A percentile compares a stretch with the other conserved stretches of the same genome.
These are phyloP conservation scores for Botrytis elliptica DNA, from an alignment of 2,329 filamentous ascomycete genomes.

Conservation along the genomic window DNA sequence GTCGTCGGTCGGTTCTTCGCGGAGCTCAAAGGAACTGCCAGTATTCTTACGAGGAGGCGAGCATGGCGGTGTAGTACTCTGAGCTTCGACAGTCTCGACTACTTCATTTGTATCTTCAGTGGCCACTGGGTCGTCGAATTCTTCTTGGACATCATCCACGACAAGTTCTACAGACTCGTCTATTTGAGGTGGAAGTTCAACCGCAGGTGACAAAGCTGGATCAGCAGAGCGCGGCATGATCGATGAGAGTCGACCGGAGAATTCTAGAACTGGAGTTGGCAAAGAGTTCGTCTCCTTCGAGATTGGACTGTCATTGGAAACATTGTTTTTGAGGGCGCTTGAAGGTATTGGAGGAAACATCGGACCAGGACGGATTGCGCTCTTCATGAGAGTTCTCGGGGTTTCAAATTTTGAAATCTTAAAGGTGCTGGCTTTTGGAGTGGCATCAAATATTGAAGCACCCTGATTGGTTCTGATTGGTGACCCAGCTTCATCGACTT, in stretches of 20 bases:
- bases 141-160: constrained; percentile 14
- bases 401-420: constrained; percentile 38
- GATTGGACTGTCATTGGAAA: constrained; percentile 17
- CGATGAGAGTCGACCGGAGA: constrained; percentile 43
- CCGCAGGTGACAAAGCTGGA: constrained; percentile 27
- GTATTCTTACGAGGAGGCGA: constrained; percentile 30
- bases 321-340: constrained; percentile 15
- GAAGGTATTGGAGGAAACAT: constrained; percentile 31
- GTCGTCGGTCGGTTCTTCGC: constrained; percentile 47
- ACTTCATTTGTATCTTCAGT: constrained; percentile 27
- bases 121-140: constrained; percentile 22
- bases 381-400: constrained; percentile 34
- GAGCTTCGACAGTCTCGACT: constrained; percentile 22
- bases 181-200: constrained; percentile 18
- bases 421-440: constrained; percentile 35
- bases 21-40: constrained; percentile 43
- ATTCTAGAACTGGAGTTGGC: constrained; percentile 30
- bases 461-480: constrained; percentile 29
- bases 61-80: constrained; percentile 30
- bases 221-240: constrained; percentile 42
- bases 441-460: constrained; percentile 29
- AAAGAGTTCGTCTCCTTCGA: neutral
- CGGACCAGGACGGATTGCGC: constrained; percentile 29
- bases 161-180: constrained; percentile 23
- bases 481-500: constrained; percentile 36